A percentile compares a stretch with the other conserved stretches of the same genome.
Evolutionary conservation across 208 protist species (phyloP).

Genomic region (Leishmania amazonensis): DNA sequence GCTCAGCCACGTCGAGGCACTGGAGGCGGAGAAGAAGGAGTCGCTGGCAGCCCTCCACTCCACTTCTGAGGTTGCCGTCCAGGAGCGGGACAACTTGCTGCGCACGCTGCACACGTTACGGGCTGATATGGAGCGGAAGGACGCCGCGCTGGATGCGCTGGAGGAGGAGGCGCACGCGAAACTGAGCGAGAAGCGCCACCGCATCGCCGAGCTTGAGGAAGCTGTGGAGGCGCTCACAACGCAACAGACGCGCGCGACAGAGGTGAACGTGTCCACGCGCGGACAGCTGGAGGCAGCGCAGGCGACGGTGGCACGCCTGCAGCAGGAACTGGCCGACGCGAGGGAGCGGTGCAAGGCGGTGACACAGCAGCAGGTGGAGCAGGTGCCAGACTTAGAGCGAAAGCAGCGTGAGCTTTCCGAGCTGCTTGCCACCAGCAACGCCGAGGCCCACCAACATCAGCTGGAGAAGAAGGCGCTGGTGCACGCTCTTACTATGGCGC

Average conservation of each 20-base stretch:
- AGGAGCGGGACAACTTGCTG: conserved; percentile 73
- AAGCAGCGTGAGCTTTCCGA: conserved; percentile 26
- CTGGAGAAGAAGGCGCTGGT: conserved; percentile 42
- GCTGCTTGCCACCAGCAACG: conserved; percentile 29
- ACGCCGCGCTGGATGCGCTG: conserved; percentile 49
- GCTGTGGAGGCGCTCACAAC: conserved; percentile 33
- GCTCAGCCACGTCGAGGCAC: conserved; percentile 38
- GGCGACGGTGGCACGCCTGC: conserved; percentile 15
- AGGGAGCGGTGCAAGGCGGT: neutral
- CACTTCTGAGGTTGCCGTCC: conserved; percentile 13
- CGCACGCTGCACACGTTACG: conserved; percentile 76
- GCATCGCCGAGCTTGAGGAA: conserved; percentile 62
- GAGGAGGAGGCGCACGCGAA: conserved; percentile 75
- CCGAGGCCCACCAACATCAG: conserved; percentile 29
- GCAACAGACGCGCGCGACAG: conserved; percentile 30
- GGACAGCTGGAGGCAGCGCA: conserved; percentile 33
- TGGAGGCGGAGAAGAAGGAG: conserved; percentile 18
- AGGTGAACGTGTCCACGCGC: conserved; percentile 34
- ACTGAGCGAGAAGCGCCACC: conserved; percentile 69
- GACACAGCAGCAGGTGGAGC: conserved; percentile 13
- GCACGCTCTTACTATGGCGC: conserved; percentile 31
- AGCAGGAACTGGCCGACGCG: conserved; percentile 22
- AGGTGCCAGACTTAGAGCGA: conserved; percentile 25
- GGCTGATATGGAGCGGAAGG: conserved; percentile 60
- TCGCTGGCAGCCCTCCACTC: conserved; percentile 15